Base-by-base conservation (phyloP, 2,329 filamentous ascomycete genomes). In the Colletotrichum kahawae region DNA sequence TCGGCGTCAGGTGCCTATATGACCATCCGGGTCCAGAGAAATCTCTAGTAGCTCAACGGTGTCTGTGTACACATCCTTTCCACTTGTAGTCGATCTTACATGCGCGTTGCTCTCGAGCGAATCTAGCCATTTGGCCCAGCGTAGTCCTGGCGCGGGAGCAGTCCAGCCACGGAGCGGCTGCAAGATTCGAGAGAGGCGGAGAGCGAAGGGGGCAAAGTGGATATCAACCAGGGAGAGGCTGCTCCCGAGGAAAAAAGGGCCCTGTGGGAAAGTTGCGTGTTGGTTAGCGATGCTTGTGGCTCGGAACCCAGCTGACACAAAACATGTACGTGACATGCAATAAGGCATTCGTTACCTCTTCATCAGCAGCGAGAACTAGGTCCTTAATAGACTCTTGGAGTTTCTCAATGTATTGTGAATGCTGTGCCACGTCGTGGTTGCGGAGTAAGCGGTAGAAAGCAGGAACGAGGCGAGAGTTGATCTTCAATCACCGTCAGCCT, bases 401-500 rank as follows among this genome's bases (percentile, higher is more conserved):
- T 75, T 91, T 90, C 63, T 90, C 88, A 1, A 90, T 90, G 77
- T 90, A 85, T 59, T 90, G 86, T 13, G 89, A 82, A 79, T 94
- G 93, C 76, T 91, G 90, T 16, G 87, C 79, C 21, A 84, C 79
- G 16, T 94, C 90, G 77, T 92, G 90, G 2, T 92, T 90, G 82
- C 93, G 92, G 1, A 97, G 88, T 21, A 95, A 88, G 38, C 90
- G 89, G 83, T 95, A 96, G 86, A 97, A 97, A 13, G 88, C 85
- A 0, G 95, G 94, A 2, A 97, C 90, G 70, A 98, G 92, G 77
- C 92, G 89, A 36, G 93, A 90, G 81, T 97, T 95, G 81, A 96
- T 92, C 92, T 94, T 13, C 13, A 36, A 13, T 10, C 5, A 18
- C 10, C 16, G 24, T 70, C 27, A 66, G 66, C 36, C 21, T 14